Percentiles rank a stretch among this genome's conserved stretches.
Evolutionary conservation across 495 filamentous ascomycete species (phyloP).

Genomic region (Paragyromitra xinjiangensis): DNA sequence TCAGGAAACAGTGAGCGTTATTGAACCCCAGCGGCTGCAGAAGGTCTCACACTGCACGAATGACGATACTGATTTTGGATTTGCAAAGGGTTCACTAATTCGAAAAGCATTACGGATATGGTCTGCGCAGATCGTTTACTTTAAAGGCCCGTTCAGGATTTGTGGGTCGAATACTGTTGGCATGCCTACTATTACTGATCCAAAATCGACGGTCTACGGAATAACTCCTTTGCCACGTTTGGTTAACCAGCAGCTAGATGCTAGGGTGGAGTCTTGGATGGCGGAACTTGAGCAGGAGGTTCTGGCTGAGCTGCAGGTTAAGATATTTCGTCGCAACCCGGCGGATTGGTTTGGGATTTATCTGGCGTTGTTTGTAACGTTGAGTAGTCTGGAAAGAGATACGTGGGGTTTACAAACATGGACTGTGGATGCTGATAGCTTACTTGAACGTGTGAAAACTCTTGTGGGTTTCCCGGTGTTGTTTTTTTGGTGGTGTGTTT

Average conservation of each 20-base stretch:
- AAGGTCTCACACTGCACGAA: neutral
- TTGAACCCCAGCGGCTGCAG: neutral
- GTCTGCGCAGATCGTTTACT: constrained; percentile 56
- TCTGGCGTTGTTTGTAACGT: constrained; percentile 48
- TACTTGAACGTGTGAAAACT: constrained; percentile 42
- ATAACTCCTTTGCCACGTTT: constrained; percentile 52
- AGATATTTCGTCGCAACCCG: constrained; percentile 53
- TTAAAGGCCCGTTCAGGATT: constrained; percentile 55
- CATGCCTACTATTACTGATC: constrained; percentile 51
- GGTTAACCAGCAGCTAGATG: constrained; percentile 55
- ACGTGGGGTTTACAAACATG: constrained; percentile 55
- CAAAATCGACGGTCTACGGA: constrained; percentile 45
- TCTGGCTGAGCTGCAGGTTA: constrained; percentile 51
- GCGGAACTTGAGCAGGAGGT: constrained; percentile 53
- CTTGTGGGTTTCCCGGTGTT: constrained; percentile 36
- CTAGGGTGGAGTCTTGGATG: constrained; percentile 49
- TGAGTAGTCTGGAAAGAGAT: constrained; percentile 53
- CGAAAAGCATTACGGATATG: constrained; percentile 55
- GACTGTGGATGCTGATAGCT: constrained; percentile 31
- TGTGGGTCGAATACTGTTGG: constrained; percentile 43
- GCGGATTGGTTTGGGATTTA: constrained; percentile 57
- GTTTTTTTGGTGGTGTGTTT: neutral
- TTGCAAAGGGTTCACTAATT: constrained; percentile 42
- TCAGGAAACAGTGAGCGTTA: constrained; percentile 41
- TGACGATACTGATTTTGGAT: neutral